Evolutionary conservation across 78 protist genomes (phyloP), one percentile per base, ranked within the genome.

Genomic region (Dictyostelium purpureum): DNA sequence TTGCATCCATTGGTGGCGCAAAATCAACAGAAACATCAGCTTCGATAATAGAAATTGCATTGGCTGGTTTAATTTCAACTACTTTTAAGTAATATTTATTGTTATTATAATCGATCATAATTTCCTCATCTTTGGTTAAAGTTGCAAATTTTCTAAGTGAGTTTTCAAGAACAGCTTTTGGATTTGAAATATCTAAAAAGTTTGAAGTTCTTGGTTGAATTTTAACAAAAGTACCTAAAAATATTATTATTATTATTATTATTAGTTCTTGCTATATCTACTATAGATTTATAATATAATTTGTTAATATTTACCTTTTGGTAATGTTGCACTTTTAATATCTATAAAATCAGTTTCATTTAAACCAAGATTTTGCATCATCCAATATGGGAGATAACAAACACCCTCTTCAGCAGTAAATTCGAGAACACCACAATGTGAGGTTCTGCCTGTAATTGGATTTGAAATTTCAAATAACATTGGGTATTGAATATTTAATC

Each of bases 21-120:
- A 97, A 97, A 75, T 97, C 98, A 38, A 95, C 96, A 7, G 89
- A 57, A n/a, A 97, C 40, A 70, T 97, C 98, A 38, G 97, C 87
- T 66, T 97, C 97, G n/a, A 96, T 71, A 82, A 97, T 93, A 56
- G 95, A 79, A 51, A 97, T 93, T 52, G 97, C 98, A 67, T 88
- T 73, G 2, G 49, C 54, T 43, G 96, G 96, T 43, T 87, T 59
- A 56, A 90, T 51, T 10, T 96, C 98, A 26, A 85, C 16, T n/a
- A 96, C 96, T 12, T 26, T 52, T 21, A 97, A 45, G 1, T 52
- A 59, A 80, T 93, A 95, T 6, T 92, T 87, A 2, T 73, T 77
- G 37, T 95, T 49, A 63, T 90, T 79, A 77, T 96, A 96, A 73
- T 65, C 76, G 35, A 97, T 82, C 33, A 88, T 78, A 71, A 96